Evolutionary conservation across 2,329 filamentous ascomycete genomes (phyloP).

Genomic region (Trichoderma koningiopsis): DNA sequence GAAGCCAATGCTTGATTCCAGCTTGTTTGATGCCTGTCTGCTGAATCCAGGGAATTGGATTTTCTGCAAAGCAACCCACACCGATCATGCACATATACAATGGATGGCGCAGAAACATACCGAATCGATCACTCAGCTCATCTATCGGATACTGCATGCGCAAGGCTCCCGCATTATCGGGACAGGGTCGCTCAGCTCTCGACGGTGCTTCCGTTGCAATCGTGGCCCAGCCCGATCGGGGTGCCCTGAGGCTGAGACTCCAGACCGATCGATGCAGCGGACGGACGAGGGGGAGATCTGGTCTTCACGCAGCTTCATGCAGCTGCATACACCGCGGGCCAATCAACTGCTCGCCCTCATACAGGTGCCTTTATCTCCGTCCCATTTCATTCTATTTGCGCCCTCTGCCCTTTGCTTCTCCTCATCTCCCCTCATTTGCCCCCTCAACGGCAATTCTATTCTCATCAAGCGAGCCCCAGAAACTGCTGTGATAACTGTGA

Average conservation of each 20-base stretch:
- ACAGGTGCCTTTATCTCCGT: background rate
- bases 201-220: background rate
- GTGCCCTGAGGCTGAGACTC: constrained; percentile 13
- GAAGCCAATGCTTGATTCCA: background rate
- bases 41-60: background rate
- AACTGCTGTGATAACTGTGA: background rate
- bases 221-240: constrained; percentile 4
- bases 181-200: background rate
- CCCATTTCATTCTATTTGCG: too few species aligned
- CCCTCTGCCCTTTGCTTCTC: background rate
- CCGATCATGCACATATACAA: background rate
- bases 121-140: background rate
- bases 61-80: background rate
- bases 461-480: background rate
- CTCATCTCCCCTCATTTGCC: constrained; percentile 15
- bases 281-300: constrained; percentile 9
- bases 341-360: background rate
- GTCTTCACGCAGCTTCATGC: background rate
- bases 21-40: background rate
- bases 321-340: background rate
- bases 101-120: constrained; percentile 6
- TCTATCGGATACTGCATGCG: background rate
- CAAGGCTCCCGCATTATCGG: background rate
- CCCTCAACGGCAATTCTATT: background rate
- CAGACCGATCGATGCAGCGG: constrained; percentile 11